A percentile compares a stretch with the other conserved stretches of the same genome.
Evolutionary conservation across 2,329 filamentous ascomycete genomes (phyloP).

Genomic region (Epichloe hybrida): DNA sequence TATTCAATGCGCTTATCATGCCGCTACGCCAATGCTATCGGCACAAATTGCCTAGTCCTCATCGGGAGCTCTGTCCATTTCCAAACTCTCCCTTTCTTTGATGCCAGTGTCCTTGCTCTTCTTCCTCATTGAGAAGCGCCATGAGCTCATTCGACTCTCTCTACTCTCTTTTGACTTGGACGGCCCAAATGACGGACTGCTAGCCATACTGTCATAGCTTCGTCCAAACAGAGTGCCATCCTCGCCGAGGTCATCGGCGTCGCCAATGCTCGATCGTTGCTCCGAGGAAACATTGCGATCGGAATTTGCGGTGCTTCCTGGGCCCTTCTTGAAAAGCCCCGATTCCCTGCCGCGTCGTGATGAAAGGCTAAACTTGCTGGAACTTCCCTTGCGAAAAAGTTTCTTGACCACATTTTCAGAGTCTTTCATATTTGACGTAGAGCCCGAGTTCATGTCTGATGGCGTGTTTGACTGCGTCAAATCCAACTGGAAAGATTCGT

Average conservation of each 20-base stretch:
- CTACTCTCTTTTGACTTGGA: conserved; percentile 31
- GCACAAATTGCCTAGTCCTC: conserved; percentile 12
- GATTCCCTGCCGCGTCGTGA: conserved; percentile 42
- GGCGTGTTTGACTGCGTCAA: conserved; percentile 41
- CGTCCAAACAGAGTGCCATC: conserved; percentile 29
- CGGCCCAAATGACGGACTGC: conserved; percentile 42
- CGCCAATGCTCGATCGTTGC: conserved; percentile 42
- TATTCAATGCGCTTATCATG: neutral
- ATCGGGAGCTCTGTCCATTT: conserved; percentile 29
- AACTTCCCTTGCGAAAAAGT: conserved; percentile 51
- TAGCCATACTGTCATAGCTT: conserved; percentile 42
- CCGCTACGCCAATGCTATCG: neutral
- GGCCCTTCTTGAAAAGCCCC: conserved; percentile 44
- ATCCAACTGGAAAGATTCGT: conserved; percentile 44
- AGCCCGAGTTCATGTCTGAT: conserved; percentile 34
- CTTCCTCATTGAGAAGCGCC: conserved; percentile 48
- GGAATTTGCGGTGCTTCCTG: conserved; percentile 41
- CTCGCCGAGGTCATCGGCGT: conserved; percentile 38
- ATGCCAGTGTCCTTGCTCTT: conserved; percentile 34
- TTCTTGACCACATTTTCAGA: conserved; percentile 45
- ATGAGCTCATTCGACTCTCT: conserved; percentile 36
- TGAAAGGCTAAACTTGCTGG: conserved; percentile 50
- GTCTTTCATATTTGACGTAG: conserved; percentile 30
- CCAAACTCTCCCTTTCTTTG: conserved; percentile 39
- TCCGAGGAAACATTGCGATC: conserved; percentile 43